These are phyloP conservation scores for Cryptosporidium felis DNA, from an alignment of 169 alveolate species.

Conservation along the genomic window DNA sequence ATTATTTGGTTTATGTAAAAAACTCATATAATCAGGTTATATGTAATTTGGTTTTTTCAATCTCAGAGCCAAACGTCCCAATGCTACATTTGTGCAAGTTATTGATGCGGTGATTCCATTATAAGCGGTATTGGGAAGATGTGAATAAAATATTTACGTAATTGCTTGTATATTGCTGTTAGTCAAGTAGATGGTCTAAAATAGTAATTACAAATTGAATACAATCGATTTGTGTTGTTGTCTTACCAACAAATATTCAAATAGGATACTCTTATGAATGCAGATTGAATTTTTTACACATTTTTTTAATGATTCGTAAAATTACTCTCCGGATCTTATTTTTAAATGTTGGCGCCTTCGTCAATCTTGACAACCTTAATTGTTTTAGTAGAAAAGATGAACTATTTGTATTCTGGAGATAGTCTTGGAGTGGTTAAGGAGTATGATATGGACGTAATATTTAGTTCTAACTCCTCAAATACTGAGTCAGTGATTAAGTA, in stretches of 20 bases:
- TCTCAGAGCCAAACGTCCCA: no score
- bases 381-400: conserved; percentile 5
- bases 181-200: no score
- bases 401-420: conserved; percentile 46
- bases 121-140: no score
- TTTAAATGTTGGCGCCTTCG: background rate
- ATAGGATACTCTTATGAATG: background rate
- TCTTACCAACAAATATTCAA: no score
- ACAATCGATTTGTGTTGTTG: no score
- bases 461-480: background rate
- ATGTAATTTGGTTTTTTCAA: no score
- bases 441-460: background rate
- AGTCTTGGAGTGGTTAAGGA: conserved; percentile 41
- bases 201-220: no score
- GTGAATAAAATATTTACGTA: no score
- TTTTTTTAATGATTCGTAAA: background rate
- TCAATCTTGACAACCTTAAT: background rate
- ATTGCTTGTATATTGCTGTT: no score
- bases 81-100: no score
- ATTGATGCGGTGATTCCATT: no score
- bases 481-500: background rate
- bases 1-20: background rate
- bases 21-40: background rate
- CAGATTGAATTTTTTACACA: background rate
- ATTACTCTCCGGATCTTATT: background rate